Conservation (phyloP, 208 protist species). For the Leishmania gerbilli region DNA sequence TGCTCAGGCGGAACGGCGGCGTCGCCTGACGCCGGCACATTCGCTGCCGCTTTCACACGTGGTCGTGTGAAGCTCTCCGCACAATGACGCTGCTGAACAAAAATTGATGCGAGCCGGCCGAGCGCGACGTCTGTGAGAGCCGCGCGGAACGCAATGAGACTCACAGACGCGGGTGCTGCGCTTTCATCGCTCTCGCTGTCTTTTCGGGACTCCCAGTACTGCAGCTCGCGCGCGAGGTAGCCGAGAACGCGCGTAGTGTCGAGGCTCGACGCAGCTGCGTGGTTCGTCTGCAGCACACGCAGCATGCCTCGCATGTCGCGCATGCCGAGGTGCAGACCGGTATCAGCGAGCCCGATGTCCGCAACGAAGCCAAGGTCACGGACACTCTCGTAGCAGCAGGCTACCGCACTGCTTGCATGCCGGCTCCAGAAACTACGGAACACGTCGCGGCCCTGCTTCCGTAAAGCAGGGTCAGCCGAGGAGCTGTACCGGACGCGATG, state of each 20-base stretch:
- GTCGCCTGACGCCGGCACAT: slow-evolving; percentile 1
- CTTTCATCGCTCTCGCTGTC: not conserved
- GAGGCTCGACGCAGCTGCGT: slow-evolving; percentile 37
- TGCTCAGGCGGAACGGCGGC: not conserved
- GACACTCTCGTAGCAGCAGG: slow-evolving; percentile 54
- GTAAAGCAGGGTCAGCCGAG: slow-evolving; percentile 28
- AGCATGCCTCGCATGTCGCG: slow-evolving; percentile 39
- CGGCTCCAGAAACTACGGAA: slow-evolving; percentile 59
- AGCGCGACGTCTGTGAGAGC: slow-evolving; percentile 57
- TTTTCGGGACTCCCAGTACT: slow-evolving; percentile 27
- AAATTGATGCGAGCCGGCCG: slow-evolving; percentile 65
- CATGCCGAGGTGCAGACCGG: slow-evolving; percentile 48
- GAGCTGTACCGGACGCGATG: slow-evolving; percentile 45
- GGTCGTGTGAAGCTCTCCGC: not conserved
- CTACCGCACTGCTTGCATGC: slow-evolving; percentile 56
- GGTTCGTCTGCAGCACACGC: slow-evolving; percentile 33
- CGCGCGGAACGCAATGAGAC: slow-evolving; percentile 29
- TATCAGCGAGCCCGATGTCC: slow-evolving; percentile 59
- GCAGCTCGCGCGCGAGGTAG: slow-evolving; percentile 67
- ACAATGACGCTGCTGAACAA: slow-evolving; percentile 34
- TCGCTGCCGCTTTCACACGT: not conserved
- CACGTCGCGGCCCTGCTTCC: slow-evolving; percentile 36
- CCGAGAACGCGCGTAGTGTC: slow-evolving; percentile 58
- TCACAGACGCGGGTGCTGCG: slow-evolving; percentile 1
- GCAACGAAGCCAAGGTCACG: slow-evolving; percentile 76